phyloP scores from a whole-genome alignment of 2,329 filamentous ascomycete genomes.

The Incumbomyces lentus region DNA sequence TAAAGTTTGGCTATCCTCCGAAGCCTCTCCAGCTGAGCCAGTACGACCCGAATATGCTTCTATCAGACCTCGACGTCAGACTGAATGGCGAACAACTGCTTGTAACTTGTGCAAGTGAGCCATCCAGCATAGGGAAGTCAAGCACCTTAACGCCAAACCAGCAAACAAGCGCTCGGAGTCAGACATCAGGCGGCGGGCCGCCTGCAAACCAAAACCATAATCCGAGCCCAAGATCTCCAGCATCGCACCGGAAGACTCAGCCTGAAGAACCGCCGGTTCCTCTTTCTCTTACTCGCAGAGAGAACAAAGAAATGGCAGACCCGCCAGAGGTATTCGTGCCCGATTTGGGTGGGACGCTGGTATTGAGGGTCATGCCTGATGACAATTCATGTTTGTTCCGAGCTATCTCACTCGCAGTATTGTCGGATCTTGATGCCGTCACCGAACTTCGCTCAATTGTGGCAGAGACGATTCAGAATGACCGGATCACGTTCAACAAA shows the following conservation, averaged over 20 bases:
- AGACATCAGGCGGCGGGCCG: neutral
- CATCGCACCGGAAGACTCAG: slow-evolving; percentile 12
- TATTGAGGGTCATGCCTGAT: slow-evolving; percentile 89
- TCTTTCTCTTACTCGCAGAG: slow-evolving; percentile 33
- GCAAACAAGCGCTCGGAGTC: neutral
- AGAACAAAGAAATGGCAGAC: slow-evolving; percentile 40
- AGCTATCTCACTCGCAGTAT: slow-evolving; percentile 71
- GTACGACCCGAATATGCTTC: slow-evolving; percentile 39
- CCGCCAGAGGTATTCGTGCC: slow-evolving; percentile 52
- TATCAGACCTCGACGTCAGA: slow-evolving; percentile 48
- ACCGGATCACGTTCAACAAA: slow-evolving; percentile 62
- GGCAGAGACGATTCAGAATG: slow-evolving; percentile 63
- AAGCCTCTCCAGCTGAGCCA: slow-evolving; percentile 53
- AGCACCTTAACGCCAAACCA: neutral
- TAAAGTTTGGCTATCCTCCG: slow-evolving; percentile 80
- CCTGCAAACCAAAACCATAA: neutral
- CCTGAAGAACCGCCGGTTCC: slow-evolving; percentile 16
- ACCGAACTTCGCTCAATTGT: slow-evolving; percentile 66
- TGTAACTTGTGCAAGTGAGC: slow-evolving; percentile 41
- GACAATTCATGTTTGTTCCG: slow-evolving; percentile 94
- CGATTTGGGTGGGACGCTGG: slow-evolving; percentile 46
- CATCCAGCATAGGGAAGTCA: slow-evolving; percentile 24
- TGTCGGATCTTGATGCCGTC: slow-evolving; percentile 56
- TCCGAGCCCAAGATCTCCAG: neutral
- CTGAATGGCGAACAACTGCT: slow-evolving; percentile 61